These are phyloP conservation scores for Penicillium sp. DNA, from an alignment of 2,329 filamentous ascomycete species.

Conservation along the genomic window DNA sequence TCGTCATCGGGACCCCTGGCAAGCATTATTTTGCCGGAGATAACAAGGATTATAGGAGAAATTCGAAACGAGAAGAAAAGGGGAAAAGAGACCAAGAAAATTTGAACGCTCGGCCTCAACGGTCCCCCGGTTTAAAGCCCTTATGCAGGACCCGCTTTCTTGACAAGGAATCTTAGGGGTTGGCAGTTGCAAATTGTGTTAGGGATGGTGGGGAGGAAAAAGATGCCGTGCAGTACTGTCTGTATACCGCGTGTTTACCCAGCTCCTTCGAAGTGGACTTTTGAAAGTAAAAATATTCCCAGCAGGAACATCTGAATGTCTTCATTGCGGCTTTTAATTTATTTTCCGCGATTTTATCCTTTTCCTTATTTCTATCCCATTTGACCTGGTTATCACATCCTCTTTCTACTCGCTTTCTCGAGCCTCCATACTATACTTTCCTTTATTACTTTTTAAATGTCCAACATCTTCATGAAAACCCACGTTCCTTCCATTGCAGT, in stretches of 20 bases:
- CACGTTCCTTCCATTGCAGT: not conserved
- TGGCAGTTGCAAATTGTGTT: not conserved
- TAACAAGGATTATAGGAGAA: not conserved
- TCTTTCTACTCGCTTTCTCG: slow-evolving; percentile 7
- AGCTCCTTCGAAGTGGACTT: not conserved
- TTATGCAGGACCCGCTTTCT: slow-evolving; percentile 21
- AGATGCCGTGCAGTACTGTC: slow-evolving; percentile 11
- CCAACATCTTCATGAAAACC: not conserved
- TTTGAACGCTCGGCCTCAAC: not conserved
- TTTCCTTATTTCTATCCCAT: not conserved
- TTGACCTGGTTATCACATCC: not conserved
- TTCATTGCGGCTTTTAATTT: not conserved
- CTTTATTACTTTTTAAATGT: not conserved
- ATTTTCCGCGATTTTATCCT: not conserved
- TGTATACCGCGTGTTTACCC: slow-evolving; percentile 13
- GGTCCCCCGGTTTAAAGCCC: slow-evolving; percentile 13
- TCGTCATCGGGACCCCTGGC: slow-evolving; percentile 19
- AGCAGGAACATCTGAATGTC: not conserved
- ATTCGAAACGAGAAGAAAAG: not conserved
- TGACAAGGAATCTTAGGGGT: slow-evolving; percentile 13
- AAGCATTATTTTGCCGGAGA: slow-evolving; percentile 7
- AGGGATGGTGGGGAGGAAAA: slow-evolving; percentile 6
- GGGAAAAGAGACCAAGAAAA: not conserved
- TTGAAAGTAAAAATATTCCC: not conserved
- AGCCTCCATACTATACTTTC: slow-evolving; percentile 1